Conservation (phyloP, 2,329 filamentous ascomycete species). For the Pezicula rhizophila region DNA sequence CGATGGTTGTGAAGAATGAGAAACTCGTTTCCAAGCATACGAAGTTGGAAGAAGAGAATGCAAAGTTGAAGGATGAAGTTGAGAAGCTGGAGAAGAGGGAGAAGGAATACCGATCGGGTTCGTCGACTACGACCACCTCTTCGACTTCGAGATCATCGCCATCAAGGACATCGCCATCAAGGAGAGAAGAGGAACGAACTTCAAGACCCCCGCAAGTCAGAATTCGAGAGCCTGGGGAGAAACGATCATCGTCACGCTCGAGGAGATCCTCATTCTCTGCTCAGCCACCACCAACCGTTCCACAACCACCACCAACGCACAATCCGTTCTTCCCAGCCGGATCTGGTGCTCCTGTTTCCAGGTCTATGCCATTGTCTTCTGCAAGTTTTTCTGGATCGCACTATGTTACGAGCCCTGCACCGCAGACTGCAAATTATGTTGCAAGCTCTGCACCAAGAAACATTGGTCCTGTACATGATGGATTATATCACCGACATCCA, state of each 20-base stretch:
- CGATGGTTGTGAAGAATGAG: constrained; percentile 4
- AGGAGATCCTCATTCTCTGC: too few species aligned
- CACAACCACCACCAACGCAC: not conserved
- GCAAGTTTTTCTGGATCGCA: too few species aligned
- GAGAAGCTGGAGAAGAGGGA: constrained; percentile 7
- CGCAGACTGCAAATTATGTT: not conserved
- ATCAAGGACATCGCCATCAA: too few species aligned
- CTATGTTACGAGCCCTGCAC: too few species aligned
- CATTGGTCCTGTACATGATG: not conserved
- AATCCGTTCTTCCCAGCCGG: not conserved
- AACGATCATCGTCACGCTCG: not conserved
- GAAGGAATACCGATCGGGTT: not conserved
- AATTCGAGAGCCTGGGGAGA: not conserved
- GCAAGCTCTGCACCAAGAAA: not conserved
- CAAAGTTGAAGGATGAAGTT: constrained; percentile 2
- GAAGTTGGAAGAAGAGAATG: constrained; percentile 7
- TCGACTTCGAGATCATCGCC: not conserved
- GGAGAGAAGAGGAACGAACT: not conserved
- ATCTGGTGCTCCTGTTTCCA: too few species aligned
- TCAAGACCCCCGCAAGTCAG: not conserved
- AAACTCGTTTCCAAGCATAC: constrained; percentile 6
- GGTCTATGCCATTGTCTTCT: too few species aligned
- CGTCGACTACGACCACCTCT: not conserved
- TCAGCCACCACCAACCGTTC: not conserved
- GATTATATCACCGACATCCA: not conserved